These are phyloP conservation scores for Podaxis pistillaris DNA, from an alignment of 768 basidiomycete genomes.

Conservation along the genomic window DNA sequence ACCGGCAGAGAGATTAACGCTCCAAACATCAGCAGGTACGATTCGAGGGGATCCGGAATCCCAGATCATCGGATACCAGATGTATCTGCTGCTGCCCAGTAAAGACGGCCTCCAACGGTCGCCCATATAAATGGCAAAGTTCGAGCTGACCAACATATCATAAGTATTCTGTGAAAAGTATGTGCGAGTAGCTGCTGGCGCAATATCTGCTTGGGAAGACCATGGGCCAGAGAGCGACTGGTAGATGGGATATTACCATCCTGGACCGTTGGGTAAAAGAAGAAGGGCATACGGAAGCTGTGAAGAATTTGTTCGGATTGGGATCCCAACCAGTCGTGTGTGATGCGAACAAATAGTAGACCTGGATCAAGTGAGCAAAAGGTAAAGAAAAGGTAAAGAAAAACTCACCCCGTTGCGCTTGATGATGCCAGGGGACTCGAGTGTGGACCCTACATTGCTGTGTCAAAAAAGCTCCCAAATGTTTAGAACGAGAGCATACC, in stretches of 20 bases:
- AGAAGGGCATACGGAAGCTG: slow-evolving; percentile 38
- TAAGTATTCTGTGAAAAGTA: slow-evolving; percentile 64
- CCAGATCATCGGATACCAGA: slow-evolving; percentile 62
- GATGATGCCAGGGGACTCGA: slow-evolving; percentile 62
- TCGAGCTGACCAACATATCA: slow-evolving; percentile 47
- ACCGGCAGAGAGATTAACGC: slow-evolving; percentile 45
- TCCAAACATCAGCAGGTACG: slow-evolving; percentile 58
- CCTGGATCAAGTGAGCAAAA: slow-evolving; percentile 24
- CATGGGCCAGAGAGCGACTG: slow-evolving; percentile 55
- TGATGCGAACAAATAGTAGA: slow-evolving; percentile 59
- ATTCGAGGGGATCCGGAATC: slow-evolving; percentile 52
- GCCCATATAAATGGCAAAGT: slow-evolving; percentile 58
- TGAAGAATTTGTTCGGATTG: slow-evolving; percentile 61
- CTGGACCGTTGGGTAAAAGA: not conserved
- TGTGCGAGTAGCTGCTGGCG: slow-evolving; percentile 47
- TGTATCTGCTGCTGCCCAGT: slow-evolving; percentile 56
- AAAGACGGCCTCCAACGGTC: slow-evolving; percentile 58
- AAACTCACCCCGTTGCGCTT: slow-evolving; percentile 49
- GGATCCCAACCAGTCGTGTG: slow-evolving; percentile 60
- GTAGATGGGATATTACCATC: not conserved
- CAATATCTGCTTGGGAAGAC: slow-evolving; percentile 57
- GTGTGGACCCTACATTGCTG: slow-evolving; percentile 42
- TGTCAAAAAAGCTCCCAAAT: not conserved
- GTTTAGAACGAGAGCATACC: slow-evolving; percentile 28
- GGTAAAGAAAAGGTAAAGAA: not conserved